Conservation (phyloP, 2,329 filamentous ascomycete genomes). For the Sclerotinia subarctica region DNA sequence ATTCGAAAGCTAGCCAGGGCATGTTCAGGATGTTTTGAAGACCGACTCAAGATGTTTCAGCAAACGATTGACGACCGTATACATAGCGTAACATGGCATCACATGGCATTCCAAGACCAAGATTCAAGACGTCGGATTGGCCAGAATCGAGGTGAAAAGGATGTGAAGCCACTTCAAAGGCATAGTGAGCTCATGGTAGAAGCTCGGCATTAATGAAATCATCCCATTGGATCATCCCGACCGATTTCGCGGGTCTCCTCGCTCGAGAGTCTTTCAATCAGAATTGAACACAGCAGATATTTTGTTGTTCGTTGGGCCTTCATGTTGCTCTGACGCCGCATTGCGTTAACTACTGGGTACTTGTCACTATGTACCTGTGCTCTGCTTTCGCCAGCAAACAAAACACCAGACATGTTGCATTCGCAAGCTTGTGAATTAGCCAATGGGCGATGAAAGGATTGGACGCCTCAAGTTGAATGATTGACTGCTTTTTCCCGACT, state of each 20-base stretch:
- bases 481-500: neutral
- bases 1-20: conserved; percentile 14
- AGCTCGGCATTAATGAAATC: conserved; percentile 2
- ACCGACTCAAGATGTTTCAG: conserved; percentile 26
- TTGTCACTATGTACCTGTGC: conserved; percentile 15
- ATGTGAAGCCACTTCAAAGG: conserved; percentile 15
- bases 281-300: conserved; percentile 22
- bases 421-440: conserved; percentile 3
- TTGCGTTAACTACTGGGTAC: conserved; percentile 19
- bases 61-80: conserved; percentile 10
- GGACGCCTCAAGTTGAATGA: neutral
- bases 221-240: conserved; percentile 16
- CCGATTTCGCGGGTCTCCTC: conserved; percentile 18
- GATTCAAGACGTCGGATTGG: conserved; percentile 9
- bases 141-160: conserved; percentile 12
- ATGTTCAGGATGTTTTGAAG: conserved; percentile 11
- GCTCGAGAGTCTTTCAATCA: conserved; percentile 20
- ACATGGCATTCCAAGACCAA: neutral
- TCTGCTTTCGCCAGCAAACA: conserved; percentile 22
- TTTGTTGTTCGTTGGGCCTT: conserved; percentile 23
- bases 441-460: conserved; percentile 8
- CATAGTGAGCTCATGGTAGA: conserved; percentile 19
- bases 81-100: conserved; percentile 12
- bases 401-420: conserved; percentile 18
- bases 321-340: conserved; percentile 22